These are phyloP conservation scores for Candida sakaeoensis DNA, from an alignment of 805 yeast genomes.

Conservation along the genomic window DNA sequence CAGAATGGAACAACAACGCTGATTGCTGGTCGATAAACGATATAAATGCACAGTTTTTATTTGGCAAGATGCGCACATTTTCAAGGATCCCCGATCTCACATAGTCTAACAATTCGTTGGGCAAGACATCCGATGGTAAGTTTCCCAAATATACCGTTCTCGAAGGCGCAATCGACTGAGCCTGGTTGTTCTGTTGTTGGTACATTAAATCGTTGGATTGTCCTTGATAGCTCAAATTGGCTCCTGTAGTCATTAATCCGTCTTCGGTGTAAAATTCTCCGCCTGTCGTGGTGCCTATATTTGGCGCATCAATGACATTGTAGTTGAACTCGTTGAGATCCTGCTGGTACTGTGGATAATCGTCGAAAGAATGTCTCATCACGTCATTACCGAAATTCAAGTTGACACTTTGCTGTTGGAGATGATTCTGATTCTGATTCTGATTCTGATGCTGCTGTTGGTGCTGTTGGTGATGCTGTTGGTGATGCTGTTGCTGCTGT, in stretches of 20 bases:
- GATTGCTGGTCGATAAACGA: slow-evolving; percentile 86
- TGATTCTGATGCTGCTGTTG: not conserved
- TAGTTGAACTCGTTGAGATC: slow-evolving; percentile 12
- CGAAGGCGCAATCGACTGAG: slow-evolving; percentile 48
- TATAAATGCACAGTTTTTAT: slow-evolving; percentile 84
- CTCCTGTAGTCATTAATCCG: slow-evolving; percentile 6
- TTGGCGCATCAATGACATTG: slow-evolving; percentile 9
- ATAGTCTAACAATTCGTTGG: slow-evolving; percentile 81
- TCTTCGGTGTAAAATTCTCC: slow-evolving; percentile 25
- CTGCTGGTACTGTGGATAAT: slow-evolving; percentile 9
- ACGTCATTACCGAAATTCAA: not conserved
- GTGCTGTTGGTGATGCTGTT: slow-evolving; percentile 10
- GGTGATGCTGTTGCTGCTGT: slow-evolving; percentile 11
- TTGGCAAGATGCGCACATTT: slow-evolving; percentile 70
- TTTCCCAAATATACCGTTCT: slow-evolving; percentile 90
- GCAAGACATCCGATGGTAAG: slow-evolving; percentile 74
- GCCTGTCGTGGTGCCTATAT: slow-evolving; percentile 15
- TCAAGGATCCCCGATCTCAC: slow-evolving; percentile 90
- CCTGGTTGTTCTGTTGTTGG: slow-evolving; percentile 3
- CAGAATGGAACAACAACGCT: slow-evolving; percentile 89
- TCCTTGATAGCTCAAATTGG: not conserved
- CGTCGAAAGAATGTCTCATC: slow-evolving; percentile 3
- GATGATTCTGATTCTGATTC: slow-evolving; percentile 9
- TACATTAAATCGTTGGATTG: slow-evolving; percentile 1
- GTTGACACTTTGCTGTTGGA: slow-evolving; percentile 1